Base-by-base conservation (phyloP, 2,329 filamentous ascomycete species). In the Cladosporium sp. region DNA sequence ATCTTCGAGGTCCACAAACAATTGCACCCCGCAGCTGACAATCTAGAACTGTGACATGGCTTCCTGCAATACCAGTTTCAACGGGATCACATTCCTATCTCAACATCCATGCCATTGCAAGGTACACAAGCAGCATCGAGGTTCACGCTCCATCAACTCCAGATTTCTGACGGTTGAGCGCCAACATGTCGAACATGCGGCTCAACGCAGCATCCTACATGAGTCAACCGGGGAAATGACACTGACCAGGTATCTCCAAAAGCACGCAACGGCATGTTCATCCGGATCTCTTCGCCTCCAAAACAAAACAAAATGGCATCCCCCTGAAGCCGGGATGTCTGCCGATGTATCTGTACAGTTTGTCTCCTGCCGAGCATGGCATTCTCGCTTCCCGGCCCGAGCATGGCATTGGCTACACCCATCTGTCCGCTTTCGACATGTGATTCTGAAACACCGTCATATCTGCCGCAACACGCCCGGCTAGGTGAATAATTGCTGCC, bases 311-410 rank as follows among this genome's bases (percentile, higher is more conserved):
- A 52, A 26, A n/a, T 29, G 23, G 23, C 55, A 14, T 40, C 5
- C 31, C 31, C 55, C 33, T 40, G 55, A n/a, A 57, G 29, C 55
- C 55, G 55, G 55, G 55, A 57, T 57, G 31, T 37, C n/a, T 57
- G 55, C 55, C 33, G 55, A 40, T 40, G 55, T 57, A 57, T 40
- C 33, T 35, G n/a, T 23, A 57, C 31, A 35, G 28, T 35, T n/a
- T 40, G 18, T 57, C 16, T 33, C 55, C 55, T 57, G 55, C 55
- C 55, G 55, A 37, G 55, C 21, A 57, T 57, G 31, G 10, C 31
- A 35, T 33, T 40, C 46, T 50, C 55, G 55, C 31, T 40, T 40
- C 31, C 55, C n/a, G 31, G 31, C 23, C 55, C 40, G 40, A 8
- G 40, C 40, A 46, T 12, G 55, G 55, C 55, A 57, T 40, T 57